Conservation (phyloP, 2,329 filamentous ascomycete species). For the Aciculosporium take region DNA sequence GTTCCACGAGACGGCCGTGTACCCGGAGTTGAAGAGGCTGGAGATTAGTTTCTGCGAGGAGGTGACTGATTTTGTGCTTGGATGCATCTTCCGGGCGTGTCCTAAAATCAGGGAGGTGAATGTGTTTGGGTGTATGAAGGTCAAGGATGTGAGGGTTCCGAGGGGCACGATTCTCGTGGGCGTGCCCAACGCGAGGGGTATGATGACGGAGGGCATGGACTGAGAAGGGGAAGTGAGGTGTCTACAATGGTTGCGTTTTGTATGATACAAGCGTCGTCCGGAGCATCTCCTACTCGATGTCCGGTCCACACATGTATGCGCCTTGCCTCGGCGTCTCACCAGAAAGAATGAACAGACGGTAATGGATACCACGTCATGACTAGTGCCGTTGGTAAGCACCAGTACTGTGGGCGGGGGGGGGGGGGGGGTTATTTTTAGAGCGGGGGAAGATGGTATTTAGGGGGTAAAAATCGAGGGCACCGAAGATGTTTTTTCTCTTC, state of each 20-base stretch:
- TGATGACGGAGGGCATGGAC: slow-evolving; percentile 39
- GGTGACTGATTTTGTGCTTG: slow-evolving; percentile 50
- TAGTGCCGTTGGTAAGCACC: no score
- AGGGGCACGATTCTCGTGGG: slow-evolving; percentile 42
- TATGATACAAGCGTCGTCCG: no score
- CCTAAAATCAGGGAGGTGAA: slow-evolving; percentile 45
- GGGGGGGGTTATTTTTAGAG: no score
- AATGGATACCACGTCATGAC: no score
- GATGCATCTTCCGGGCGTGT: slow-evolving; percentile 48
- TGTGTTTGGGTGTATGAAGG: slow-evolving; percentile 52
- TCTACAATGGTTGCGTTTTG: neutral
- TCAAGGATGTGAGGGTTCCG: slow-evolving; percentile 38
- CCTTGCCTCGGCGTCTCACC: no score
- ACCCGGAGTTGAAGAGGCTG: slow-evolving; percentile 54
- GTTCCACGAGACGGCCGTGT: slow-evolving; percentile 47
- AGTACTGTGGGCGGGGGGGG: no score
- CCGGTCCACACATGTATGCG: no score
- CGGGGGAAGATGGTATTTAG: no score
- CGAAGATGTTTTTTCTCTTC: no score
- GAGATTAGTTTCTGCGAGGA: slow-evolving; percentile 66
- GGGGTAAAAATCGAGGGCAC: no score
- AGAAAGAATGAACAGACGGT: no score
- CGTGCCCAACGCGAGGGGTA: slow-evolving; percentile 43
- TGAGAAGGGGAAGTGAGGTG: neutral
- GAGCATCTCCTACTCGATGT: no score